Base-by-base conservation (phyloP, 495 filamentous ascomycete species). In the Lepraria neglecta region DNA sequence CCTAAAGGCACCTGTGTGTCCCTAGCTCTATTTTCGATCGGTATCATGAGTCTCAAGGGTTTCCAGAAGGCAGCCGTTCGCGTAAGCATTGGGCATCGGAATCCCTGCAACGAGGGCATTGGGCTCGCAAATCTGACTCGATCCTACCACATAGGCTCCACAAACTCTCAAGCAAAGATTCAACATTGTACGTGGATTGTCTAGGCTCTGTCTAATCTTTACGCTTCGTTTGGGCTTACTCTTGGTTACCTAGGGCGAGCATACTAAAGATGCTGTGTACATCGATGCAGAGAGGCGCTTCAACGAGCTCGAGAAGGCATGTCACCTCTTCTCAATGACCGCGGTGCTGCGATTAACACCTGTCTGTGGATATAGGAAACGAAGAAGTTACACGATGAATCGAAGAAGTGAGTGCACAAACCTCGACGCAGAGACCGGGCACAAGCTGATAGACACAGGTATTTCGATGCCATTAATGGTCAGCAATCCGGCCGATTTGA, bases 391-490 rank as follows among this genome's bases (percentile, higher is more conserved):
- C 92, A 97, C 75, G 89, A 94, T 77, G 91, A 96, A 70, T 92
- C 88, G 31, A 87, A 90, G 72, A 96, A 94, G 76, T 92, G 67
- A 68, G 72, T 61, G 1, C 7, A 46, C 17, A 14, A 27, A 14
- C n/a, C 14, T 11, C 17, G n/a, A 24, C 17, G 43, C 10, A 19
- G 31, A 12, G 6, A 47, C 19, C n/a, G 19, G 35, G 28, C 21
- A 7, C 17, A 45, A 50, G 56, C 62, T 65, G 60, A 69, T 28
- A 38, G 46, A 15, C 4, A 2, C 55, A 82, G 79, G 65, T 89
- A 99, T 74, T 96, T 94, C 66, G 85, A 95, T 45, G 91, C 94
- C 71, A 96, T 99, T 72, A 97, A 97, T 75, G 89, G 85, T 87
- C 70, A 52, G 48, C n/a, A 17, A 57, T 15, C 33, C 27, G 14